Conservation (phyloP, 2,329 filamentous ascomycete species). For the Penicillium rolfsii region DNA sequence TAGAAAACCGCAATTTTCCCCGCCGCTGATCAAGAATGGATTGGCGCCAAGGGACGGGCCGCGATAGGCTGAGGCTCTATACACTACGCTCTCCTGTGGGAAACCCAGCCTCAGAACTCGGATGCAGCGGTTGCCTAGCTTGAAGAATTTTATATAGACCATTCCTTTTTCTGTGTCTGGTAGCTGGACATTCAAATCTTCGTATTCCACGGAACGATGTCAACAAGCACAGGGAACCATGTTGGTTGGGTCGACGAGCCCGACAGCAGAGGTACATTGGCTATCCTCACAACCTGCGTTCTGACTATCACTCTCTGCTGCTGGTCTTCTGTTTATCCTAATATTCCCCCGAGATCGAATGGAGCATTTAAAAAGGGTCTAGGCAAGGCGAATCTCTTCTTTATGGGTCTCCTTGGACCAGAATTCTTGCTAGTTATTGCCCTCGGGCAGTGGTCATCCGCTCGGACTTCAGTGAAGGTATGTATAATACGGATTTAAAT, state of each 20-base stretch:
- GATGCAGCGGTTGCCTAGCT: no score
- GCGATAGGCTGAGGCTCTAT: no score
- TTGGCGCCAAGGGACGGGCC: no score
- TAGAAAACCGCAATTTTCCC: no score
- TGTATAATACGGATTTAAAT: neutral
- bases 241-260: conserved; percentile 17
- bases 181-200: no score
- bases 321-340: conserved; percentile 20
- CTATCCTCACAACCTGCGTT: conserved; percentile 16
- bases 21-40: no score
- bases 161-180: no score
- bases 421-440: conserved; percentile 13
- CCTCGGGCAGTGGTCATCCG: conserved; percentile 18
- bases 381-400: conserved; percentile 10
- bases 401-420: conserved; percentile 10
- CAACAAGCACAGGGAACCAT: neutral
- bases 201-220: neutral
- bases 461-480: conserved; percentile 14
- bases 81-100: no score
- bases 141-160: no score
- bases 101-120: no score
- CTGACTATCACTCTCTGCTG: conserved; percentile 17
- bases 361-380: neutral
- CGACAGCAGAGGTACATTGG: conserved; percentile 14
- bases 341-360: conserved; percentile 8